Evolutionary conservation across 805 yeast genomes (phyloP).

Genomic region (Scheffersomyces coipomensis): DNA sequence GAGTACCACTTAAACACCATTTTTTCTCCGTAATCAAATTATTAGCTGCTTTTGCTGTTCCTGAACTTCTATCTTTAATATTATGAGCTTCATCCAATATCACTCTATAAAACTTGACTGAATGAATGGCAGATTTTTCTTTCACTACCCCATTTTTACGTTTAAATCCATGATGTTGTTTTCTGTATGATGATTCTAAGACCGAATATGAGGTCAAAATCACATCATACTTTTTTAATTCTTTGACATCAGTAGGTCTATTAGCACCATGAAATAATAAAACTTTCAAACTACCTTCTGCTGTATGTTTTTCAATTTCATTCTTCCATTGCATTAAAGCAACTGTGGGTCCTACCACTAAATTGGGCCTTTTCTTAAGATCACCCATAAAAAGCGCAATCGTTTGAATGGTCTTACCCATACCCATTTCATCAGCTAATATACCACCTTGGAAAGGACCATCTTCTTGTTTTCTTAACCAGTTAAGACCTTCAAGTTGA

Average conservation of each 20-base stretch:
- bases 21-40: conserved; percentile 66
- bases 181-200: conserved; percentile 80
- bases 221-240: conserved; percentile 67
- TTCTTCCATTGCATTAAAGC: conserved; percentile 97
- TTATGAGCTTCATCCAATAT: conserved; percentile 96
- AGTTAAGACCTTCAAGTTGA: conserved; percentile 88
- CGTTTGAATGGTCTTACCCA: conserved; percentile 98
- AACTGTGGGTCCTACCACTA: conserved; percentile 98
- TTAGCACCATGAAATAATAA: conserved; percentile 85
- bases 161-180: conserved; percentile 79
- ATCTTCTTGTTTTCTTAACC: conserved; percentile 84
- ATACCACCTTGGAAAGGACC: conserved; percentile 84
- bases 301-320: conserved; percentile 84
- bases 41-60: conserved; percentile 91
- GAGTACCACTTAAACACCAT: conserved; percentile 96
- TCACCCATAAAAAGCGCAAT: conserved; percentile 82
- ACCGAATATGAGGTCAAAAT: conserved; percentile 91
- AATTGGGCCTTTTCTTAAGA: conserved; percentile 62
- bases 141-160: conserved; percentile 69
- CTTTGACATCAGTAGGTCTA: conserved; percentile 57
- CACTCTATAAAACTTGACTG: conserved; percentile 75
- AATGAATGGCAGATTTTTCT: conserved; percentile 74
- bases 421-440: conserved; percentile 98
- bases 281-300: conserved; percentile 60
- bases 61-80: conserved; percentile 90